Evolutionary conservation across 2,329 filamentous ascomycete species (phyloP).

Genomic region (Xylaria digitata): DNA sequence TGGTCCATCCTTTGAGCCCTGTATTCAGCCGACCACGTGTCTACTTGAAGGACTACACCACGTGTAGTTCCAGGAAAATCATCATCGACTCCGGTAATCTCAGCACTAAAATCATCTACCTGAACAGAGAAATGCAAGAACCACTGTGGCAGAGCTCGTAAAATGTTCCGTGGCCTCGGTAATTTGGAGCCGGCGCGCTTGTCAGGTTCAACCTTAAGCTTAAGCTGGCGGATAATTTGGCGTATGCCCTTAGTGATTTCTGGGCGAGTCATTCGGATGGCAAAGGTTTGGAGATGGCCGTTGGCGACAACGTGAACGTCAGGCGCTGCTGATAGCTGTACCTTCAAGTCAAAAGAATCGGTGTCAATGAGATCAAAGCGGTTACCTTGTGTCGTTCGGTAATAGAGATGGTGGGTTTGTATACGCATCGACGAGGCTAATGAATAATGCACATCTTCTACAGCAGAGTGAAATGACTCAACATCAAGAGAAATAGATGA

Average conservation of each 20-base stretch:
- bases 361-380: slow-evolving; percentile 89
- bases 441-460: slow-evolving; percentile 87
- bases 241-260: slow-evolving; percentile 94
- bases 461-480: slow-evolving; percentile 92
- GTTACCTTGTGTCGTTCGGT: slow-evolving; percentile 85
- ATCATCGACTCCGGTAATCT: slow-evolving; percentile 88
- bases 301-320: slow-evolving; percentile 84
- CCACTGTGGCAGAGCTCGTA: slow-evolving; percentile 86
- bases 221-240: slow-evolving; percentile 88
- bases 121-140: slow-evolving; percentile 85
- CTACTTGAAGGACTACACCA: slow-evolving; percentile 86
- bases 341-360: slow-evolving; percentile 87
- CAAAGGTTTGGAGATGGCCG: slow-evolving; percentile 86
- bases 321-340: slow-evolving; percentile 85
- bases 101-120: slow-evolving; percentile 87
- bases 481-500: slow-evolving; percentile 93
- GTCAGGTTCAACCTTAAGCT: slow-evolving; percentile 74
- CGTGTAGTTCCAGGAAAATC: slow-evolving; percentile 84
- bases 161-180: slow-evolving; percentile 70
- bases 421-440: slow-evolving; percentile 84
- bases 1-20: slow-evolving; percentile 81
- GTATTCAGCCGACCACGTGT: slow-evolving; percentile 90
- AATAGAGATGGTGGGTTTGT: slow-evolving; percentile 90
- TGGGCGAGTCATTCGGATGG: slow-evolving; percentile 86
- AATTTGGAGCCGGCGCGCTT: slow-evolving; percentile 63